Base-by-base conservation (phyloP, 2,329 filamentous ascomycete genomes). In the Incumbomyces delicatus region DNA sequence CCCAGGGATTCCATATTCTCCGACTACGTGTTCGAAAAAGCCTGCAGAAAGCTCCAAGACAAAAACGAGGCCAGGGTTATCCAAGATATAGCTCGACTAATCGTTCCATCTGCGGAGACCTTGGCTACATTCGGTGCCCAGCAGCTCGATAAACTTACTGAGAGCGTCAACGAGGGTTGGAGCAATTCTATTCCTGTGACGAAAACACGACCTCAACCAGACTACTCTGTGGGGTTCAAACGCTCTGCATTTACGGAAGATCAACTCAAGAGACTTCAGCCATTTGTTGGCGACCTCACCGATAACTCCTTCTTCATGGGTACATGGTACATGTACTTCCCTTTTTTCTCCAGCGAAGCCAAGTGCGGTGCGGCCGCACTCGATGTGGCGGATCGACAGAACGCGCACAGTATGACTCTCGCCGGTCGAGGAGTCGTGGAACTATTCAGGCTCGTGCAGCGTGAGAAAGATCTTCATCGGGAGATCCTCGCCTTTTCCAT, bases 371-470 rank as follows among this genome's bases (percentile, higher is more conserved):
- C 41, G 2, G 50, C 44, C 4, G 52, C 44, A 41, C 56, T 62
- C 35, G 57, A 60, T 42, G 47, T 60, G 7, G 57, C 53, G 10
- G 60, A 61, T 45, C 52, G 53, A 17, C 58, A 60, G 47, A 62
- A 61, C 46, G 56, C 59, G 39, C 56, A 62, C 44, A 60, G 54
- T 45, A 57, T 58, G 50, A 57, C 54, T 10, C 38, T 62, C n/a
- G 68, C 67, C 0, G 61, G 64, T 35, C 61, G 65, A 44, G 68
- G 48, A 20, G 50, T 67, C 39, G 52, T 64, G 14, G 63, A 70
- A 53, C 63, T 72, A 8, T 71, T 68, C 39, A 59, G 60, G 44
- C 22, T 54, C 7, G 62, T 67, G 1, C 55, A 55, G 14, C 63
- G 61, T 3, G 60, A 65, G 49, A 27, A 58, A 0, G 62, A 69